phyloP scores from a whole-genome alignment of 805 yeast species.

The Barnettozyma sp. region DNA sequence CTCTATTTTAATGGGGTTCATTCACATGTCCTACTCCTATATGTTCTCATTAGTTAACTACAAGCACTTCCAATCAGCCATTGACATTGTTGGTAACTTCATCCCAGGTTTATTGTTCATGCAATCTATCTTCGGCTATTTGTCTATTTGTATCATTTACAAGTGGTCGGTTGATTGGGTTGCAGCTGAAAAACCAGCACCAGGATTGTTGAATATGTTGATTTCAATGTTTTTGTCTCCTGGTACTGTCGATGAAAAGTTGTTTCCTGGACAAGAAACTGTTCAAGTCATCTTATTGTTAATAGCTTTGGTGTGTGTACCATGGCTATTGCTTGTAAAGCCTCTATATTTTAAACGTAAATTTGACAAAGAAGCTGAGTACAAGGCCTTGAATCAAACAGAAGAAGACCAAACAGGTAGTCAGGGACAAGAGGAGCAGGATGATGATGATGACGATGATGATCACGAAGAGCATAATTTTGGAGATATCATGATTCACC shows the following conservation, averaged over 20 bases:
- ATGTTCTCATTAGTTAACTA: slow-evolving; percentile 80
- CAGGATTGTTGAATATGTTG: slow-evolving; percentile 89
- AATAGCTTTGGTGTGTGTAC: slow-evolving; percentile 82
- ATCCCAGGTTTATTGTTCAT: slow-evolving; percentile 90
- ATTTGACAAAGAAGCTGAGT: slow-evolving; percentile 29
- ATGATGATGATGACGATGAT: slow-evolving; percentile 30
- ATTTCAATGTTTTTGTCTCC: slow-evolving; percentile 95
- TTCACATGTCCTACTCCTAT: slow-evolving; percentile 89
- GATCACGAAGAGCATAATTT: slow-evolving; percentile 28
- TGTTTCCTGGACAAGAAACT: slow-evolving; percentile 72
- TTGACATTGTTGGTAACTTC: slow-evolving; percentile 89
- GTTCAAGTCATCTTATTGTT: slow-evolving; percentile 68
- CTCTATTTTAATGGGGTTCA: slow-evolving; percentile 88
- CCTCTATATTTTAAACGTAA: slow-evolving; percentile 65
- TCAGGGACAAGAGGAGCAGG: slow-evolving; percentile 33
- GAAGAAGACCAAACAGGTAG: slow-evolving; percentile 34
- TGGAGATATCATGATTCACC: slow-evolving; percentile 96
- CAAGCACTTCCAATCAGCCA: slow-evolving; percentile 53
- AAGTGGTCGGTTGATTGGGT: slow-evolving; percentile 96
- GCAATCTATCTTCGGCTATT: slow-evolving; percentile 92
- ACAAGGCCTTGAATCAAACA: slow-evolving; percentile 20
- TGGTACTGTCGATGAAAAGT: slow-evolving; percentile 74
- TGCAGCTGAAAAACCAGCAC: slow-evolving; percentile 69
- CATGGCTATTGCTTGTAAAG: slow-evolving; percentile 83
- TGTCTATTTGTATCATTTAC: slow-evolving; percentile 78